A percentile compares a stretch with the other conserved stretches of the same genome.
Conservation (phyloP, 2,329 filamentous ascomycete genomes). For the Colletotrichum sidae region DNA sequence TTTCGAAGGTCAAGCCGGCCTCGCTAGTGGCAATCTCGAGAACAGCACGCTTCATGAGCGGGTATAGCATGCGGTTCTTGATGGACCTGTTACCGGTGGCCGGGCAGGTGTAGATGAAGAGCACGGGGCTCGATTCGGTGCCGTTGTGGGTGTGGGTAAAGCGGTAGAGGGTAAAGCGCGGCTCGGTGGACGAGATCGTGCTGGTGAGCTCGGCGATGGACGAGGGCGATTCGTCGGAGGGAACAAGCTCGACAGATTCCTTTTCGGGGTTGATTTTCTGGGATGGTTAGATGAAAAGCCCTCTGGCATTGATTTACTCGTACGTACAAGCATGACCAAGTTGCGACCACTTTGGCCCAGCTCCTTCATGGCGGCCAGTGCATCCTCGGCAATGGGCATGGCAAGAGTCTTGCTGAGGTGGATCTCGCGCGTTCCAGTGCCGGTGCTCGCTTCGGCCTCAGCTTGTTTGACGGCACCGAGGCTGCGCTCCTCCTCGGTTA, state of each 20-base stretch:
- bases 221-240: constrained; percentile 61
- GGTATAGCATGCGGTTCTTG: constrained; percentile 89
- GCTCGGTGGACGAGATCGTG: constrained; percentile 74
- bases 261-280: constrained; percentile 79
- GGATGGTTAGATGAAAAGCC: not conserved
- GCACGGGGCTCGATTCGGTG: constrained; percentile 65
- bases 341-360: constrained; percentile 63
- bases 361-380: constrained; percentile 71
- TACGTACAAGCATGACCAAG: constrained; percentile 73
- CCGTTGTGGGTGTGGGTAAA: constrained; percentile 70
- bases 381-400: constrained; percentile 72
- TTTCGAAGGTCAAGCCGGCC: constrained; percentile 74
- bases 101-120: constrained; percentile 89
- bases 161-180: constrained; percentile 83
- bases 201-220: constrained; percentile 68
- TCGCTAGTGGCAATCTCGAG: constrained; percentile 74
- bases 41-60: constrained; percentile 75
- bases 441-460: constrained; percentile 79
- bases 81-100: constrained; percentile 74
- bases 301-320: not conserved
- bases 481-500: constrained; percentile 82
- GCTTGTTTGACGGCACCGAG: constrained; percentile 79
- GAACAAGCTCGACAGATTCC: constrained; percentile 76
- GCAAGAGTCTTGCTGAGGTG: constrained; percentile 67
- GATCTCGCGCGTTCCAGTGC: constrained; percentile 71